Conservation (phyloP, 2,329 filamentous ascomycete genomes). For the Aspergillus floridensis region DNA sequence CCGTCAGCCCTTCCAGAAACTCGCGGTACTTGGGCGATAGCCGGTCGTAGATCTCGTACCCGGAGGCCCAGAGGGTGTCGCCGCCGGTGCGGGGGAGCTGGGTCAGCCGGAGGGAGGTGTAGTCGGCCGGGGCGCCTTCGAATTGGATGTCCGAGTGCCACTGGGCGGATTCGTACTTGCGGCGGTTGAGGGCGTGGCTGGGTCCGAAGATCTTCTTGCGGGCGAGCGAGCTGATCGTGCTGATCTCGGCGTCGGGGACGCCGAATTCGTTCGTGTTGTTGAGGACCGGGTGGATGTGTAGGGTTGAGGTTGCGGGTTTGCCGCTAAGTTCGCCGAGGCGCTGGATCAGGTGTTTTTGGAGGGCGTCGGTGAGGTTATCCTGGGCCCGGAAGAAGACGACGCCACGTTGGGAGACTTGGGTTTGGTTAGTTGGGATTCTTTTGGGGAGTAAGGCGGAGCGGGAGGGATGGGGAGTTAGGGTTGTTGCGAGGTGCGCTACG, state of each 20-base stretch:
- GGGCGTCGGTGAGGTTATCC: slow-evolving; percentile 57
- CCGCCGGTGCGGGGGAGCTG: slow-evolving; percentile 57
- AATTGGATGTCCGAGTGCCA: slow-evolving; percentile 64
- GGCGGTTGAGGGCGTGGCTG: background rate
- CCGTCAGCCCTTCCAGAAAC: slow-evolving; percentile 43
- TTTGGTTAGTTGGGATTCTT: background rate
- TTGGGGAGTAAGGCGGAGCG: background rate
- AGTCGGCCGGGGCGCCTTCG: slow-evolving; percentile 63
- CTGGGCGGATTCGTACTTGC: slow-evolving; percentile 1
- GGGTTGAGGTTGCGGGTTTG: slow-evolving; percentile 55
- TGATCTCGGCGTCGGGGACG: slow-evolving; percentile 59
- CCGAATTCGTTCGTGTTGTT: slow-evolving; percentile 57
- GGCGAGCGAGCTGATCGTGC: slow-evolving; percentile 60
- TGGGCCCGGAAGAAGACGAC: slow-evolving; percentile 70
- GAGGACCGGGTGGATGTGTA: slow-evolving; percentile 61
- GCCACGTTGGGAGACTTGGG: slow-evolving; percentile 62
- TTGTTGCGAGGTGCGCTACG: background rate
- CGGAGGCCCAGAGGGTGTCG: slow-evolving; percentile 65
- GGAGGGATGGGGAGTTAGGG: background rate
- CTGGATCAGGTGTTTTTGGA: slow-evolving; percentile 64
- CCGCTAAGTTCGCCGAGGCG: slow-evolving; percentile 60
- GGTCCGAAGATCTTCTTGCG: slow-evolving; percentile 46
- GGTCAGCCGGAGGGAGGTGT: slow-evolving; percentile 57
- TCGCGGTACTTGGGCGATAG: slow-evolving; percentile 37
- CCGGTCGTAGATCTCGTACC: slow-evolving; percentile 54